phyloP scores from a whole-genome alignment of 768 basidiomycete genomes.

The Mycena belliarum region DNA sequence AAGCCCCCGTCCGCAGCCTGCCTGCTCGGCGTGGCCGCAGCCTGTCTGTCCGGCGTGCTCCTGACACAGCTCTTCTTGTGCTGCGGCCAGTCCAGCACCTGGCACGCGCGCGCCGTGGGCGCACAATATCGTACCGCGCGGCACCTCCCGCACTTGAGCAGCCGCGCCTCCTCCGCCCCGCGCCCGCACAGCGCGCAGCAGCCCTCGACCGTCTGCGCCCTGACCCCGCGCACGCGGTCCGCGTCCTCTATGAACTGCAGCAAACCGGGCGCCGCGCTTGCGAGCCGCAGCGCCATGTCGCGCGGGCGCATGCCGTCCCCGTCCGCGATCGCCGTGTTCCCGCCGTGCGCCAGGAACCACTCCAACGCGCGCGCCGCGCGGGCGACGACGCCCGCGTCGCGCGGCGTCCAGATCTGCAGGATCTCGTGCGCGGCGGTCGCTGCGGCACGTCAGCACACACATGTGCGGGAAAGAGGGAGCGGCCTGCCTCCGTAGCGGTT shows the following conservation, averaged over 20 bases:
- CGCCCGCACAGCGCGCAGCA: constrained; percentile 39
- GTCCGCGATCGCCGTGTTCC: constrained; percentile 42
- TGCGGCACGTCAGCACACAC: not conserved
- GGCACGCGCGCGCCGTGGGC: constrained; percentile 32
- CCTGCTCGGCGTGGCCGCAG: no score
- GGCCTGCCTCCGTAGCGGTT: constrained; percentile 38
- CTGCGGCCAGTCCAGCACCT: constrained; percentile 41
- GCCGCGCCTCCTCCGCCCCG: constrained; percentile 23
- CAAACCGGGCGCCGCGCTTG: constrained; percentile 15
- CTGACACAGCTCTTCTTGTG: constrained; percentile 36
- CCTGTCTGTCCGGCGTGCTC: not conserved
- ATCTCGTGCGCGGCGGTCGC: constrained; percentile 41
- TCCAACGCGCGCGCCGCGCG: constrained; percentile 30
- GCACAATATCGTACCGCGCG: constrained; percentile 37
- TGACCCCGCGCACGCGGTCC: constrained; percentile 30
- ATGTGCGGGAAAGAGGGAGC: not conserved
- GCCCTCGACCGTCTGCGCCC: constrained; percentile 19
- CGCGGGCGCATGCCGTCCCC: constrained; percentile 37
- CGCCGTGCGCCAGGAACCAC: constrained; percentile 46
- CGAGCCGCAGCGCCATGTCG: constrained; percentile 14
- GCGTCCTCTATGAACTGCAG: constrained; percentile 28
- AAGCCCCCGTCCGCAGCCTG: no score
- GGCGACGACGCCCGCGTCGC: constrained; percentile 23
- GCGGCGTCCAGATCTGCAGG: constrained; percentile 28
- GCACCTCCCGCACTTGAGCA: constrained; percentile 32